Base-by-base conservation (phyloP, 2,329 filamentous ascomycete genomes). In the Xylariaceae sp. region DNA sequence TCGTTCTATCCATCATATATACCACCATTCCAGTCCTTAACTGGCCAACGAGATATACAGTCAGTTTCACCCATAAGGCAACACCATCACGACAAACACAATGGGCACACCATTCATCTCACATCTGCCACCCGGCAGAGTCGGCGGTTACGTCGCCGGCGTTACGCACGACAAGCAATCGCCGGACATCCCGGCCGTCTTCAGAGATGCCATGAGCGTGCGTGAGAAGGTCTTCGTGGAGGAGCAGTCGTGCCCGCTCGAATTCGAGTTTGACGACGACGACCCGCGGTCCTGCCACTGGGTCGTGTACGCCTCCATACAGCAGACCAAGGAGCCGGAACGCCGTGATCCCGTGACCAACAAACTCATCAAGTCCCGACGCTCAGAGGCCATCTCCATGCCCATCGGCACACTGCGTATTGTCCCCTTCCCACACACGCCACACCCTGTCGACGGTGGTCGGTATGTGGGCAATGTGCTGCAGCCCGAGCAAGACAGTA, bases 231-330 rank as follows among this genome's bases (percentile, higher is more conserved):
- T 88, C 56, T 88, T 86, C 66, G 81, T 88, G 23, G 44, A 75
- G 6, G 86, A 88, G 68, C 85, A 88, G 68, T 67, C 73, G 0
- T 76, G 85, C 11, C 78, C 82, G 0, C 73, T 85, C 0, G 84
- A 88, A 44, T 83, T 85, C 64, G 92, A 97, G 73, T 81, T 90
- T 65, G 93, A 97, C 76, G 76, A 80, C 1, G 91, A 97, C 71
- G 93, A 97, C 72, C 66, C 81, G 0, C 83, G 89, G 42, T 87
- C 85, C 66, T 93, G 87, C 75, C 92, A 97, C 74, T 96, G 90
- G 89, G 87, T 96, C 35, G 79, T 87, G n/a, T 96, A 96, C 74
- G 84, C 85, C 52, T 85, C 81, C 13, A 80, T 88, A 58, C 81
- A 81, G 56, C 58, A 23, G 51, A 64, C 72, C 2, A 74, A 75